These are phyloP conservation scores for Spinacia oleracea DNA, from an alignment of 179 eudicot genomes.

Conservation along the genomic window DNA sequence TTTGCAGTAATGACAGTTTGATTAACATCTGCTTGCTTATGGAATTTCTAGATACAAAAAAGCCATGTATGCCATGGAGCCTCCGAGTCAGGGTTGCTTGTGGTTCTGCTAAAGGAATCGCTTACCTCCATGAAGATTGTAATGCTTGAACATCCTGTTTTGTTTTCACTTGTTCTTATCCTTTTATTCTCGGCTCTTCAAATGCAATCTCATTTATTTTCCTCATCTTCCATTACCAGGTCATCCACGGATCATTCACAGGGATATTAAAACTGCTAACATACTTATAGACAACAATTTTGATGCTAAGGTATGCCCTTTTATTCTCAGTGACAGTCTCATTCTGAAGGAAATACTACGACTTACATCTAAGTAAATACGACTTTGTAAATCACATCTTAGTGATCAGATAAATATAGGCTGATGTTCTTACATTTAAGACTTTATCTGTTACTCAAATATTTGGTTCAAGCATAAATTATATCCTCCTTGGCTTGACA, in stretches of 20 bases:
- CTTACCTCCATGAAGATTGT: constrained; percentile 99
- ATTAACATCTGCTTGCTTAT: constrained; percentile 14
- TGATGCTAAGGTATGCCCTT: constrained; percentile 71
- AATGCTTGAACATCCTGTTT: constrained; percentile 25
- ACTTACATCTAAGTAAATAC: neutral
- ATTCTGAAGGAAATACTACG: neutral
- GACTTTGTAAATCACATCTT: neutral
- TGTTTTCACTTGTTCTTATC: neutral
- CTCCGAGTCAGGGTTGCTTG: constrained; percentile 83
- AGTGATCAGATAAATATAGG: neutral
- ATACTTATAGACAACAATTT: constrained; percentile 82
- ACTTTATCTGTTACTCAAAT: neutral
- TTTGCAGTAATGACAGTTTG: constrained; percentile 5
- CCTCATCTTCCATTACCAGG: constrained; percentile 46
- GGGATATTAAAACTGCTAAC: constrained; percentile 92
- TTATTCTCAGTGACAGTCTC: constrained; percentile 2
- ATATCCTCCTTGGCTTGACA: neutral
- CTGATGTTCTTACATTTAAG: neutral
- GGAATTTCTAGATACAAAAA: constrained; percentile 50
- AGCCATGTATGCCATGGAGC: constrained; percentile 74
- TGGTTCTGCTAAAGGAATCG: constrained; percentile 94
- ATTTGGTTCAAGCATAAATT: neutral
- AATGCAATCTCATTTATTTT: constrained; percentile 1
- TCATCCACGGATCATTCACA: constrained; percentile 87
- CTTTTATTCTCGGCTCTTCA: neutral